Evolutionary conservation across 2,329 filamentous ascomycete genomes (phyloP), one percentile per base, ranked within the genome.

Genomic region (Curvularia hawaiiensis): DNA sequence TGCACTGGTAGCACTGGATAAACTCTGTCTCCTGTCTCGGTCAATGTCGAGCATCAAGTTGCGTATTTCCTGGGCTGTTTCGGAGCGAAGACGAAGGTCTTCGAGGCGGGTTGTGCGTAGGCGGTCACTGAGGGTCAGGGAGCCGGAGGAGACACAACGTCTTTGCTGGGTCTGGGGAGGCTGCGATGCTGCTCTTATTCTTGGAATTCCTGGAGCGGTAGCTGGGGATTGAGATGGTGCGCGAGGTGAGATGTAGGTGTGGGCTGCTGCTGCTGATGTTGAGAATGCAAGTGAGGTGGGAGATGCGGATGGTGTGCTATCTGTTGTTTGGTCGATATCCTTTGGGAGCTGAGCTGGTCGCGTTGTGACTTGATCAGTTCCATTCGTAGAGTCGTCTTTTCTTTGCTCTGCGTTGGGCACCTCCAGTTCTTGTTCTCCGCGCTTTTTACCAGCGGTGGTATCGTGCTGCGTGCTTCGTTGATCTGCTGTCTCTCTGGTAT

Each of bases 51-150:
- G 24, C 50, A 58, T 50, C 31, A 50, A 8, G 9, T 50, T 39
- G 0, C 51, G 55, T 16, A 58, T 58, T 20, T 54, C 51, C 39
- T 30, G 24, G 3, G 51, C 55, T 24, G 51, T 46, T 26, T 44
- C 46, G 7, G 26, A 45, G 16, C 22, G 51, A 12, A 58, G 33
- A 45, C 39, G 45, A 9, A 58, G 5, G 28, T 54, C 51, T 49
- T 54, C 51, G 11, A 50, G 45, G 20, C 18, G 39, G 7, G 51
- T 58, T 11, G 35, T 10, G 28, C 43, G 43, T 0, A 56, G 33
- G 11, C 54, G 54, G 20, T 52, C 54, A 9, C 22, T 24, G 20
- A 56, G 54, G 44, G 41, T 56, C 11, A n/a, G 22, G 11, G 54
- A 56, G 1, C 43, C 35, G 6, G 54, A 52, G 3, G 49, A 33